Base-by-base conservation (phyloP, 2,329 filamentous ascomycete genomes). In the Fusarium nematophilum region DNA sequence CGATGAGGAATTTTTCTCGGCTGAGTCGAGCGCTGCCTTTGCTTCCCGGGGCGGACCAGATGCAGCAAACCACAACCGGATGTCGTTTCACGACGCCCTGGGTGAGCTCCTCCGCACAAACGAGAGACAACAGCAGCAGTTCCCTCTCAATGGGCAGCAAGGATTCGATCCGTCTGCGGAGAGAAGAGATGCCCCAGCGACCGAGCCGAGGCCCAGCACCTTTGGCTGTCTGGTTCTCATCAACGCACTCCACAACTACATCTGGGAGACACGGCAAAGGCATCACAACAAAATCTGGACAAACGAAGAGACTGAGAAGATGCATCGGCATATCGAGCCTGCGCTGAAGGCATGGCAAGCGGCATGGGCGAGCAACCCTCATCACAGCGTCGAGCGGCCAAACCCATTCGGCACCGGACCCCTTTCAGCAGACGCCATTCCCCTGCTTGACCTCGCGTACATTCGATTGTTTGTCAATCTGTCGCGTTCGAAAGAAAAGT, bases 171-270 rank as follows among this genome's bases (percentile, higher is more conserved):
- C 53, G 9, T 53, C 62, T 5, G 17, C 47, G 9, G 62, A 67
- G 6, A 40, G 49, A 13, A 29, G 68, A 36, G 84, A 88, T 8
- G 69, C 83, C 1, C 77, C 83, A 2, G 80, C 84, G 62, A 87
- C 81, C 47, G 87, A 92, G 27, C 80, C 95, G 40, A 87, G 86
- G 64, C 92, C 93, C 0, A 97, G 94, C 76, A 93, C 93, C 0
- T 96, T 97, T 73, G 95, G 94, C 8, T 97, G 93, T 72, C 81
- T 97, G 25, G 85, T 97, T 6, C 79, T 99, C 60, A 97, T 98
- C 72, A 94, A 97, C 71, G 93, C 95, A 4, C 81, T 98, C 18
- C 95, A 98, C 77, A 97, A 97, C 67, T 97, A 97, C 75, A 97
- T 98, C 37, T 98, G 95, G 95, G 94, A 98, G 76, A 97, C 93